Conservation (phyloP, 176 grass and related monocot species). For the Eragrostis curvula region DNA sequence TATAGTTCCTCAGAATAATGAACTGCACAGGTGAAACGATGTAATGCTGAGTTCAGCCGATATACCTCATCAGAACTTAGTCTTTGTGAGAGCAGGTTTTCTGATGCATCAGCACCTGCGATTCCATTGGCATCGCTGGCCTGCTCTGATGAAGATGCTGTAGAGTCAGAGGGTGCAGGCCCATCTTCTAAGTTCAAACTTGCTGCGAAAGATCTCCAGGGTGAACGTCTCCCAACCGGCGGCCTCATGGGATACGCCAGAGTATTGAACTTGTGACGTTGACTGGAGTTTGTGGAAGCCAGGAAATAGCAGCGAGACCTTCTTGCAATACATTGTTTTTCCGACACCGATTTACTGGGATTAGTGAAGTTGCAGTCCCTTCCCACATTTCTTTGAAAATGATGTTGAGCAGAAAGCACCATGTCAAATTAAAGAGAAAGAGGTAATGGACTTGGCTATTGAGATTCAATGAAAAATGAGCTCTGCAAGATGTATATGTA, state of each 20-base stretch:
- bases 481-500: neutral
- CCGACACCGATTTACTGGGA: neutral
- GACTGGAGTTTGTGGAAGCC: constrained; percentile 36
- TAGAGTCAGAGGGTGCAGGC: constrained; percentile 20
- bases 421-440: neutral
- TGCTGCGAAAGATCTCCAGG: constrained; percentile 53
- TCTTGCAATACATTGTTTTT: constrained; percentile 30
- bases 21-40: neutral
- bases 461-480: neutral
- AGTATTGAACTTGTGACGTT: constrained; percentile 11
- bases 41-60: neutral
- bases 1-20: neutral
- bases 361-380: constrained; percentile 21
- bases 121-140: constrained; percentile 32
- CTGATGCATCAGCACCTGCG: constrained; percentile 39
- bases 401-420: neutral
- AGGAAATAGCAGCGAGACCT: constrained; percentile 32
- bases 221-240: constrained; percentile 31
- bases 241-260: constrained; percentile 34
- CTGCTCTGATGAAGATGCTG: constrained; percentile 40
- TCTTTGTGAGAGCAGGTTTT: constrained; percentile 38
- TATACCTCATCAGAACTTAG: constrained; percentile 66
- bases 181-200: constrained; percentile 68
- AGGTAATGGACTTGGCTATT: neutral
- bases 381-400: constrained; percentile 25